phyloP scores from a whole-genome alignment of 1,284 basidiomycete species.

The Ustilago bromivora region DNA sequence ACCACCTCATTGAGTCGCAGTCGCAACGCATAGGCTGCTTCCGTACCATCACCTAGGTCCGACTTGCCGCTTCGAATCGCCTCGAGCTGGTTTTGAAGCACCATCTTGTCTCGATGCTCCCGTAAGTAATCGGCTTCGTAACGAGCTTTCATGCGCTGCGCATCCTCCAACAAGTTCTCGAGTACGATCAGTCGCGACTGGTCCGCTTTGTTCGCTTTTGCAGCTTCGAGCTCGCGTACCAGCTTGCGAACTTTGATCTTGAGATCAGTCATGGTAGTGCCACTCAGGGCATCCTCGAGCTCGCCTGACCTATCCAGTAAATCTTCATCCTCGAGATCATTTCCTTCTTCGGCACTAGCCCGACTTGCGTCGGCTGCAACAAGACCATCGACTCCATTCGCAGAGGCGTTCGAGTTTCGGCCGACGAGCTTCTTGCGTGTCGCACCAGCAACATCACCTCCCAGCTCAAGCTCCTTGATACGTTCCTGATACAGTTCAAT shows the following conservation, averaged over 20 bases:
- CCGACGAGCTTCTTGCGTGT: conserved; percentile 68
- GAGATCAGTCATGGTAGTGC: conserved; percentile 85
- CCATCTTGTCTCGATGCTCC: conserved; percentile 84
- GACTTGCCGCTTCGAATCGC: conserved; percentile 85
- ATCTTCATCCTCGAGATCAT: conserved; percentile 36
- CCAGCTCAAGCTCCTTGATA: conserved; percentile 86
- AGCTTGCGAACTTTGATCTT: conserved; percentile 86
- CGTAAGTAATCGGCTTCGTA: conserved; percentile 90
- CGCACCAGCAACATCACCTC: conserved; percentile 68
- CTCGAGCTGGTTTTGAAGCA: conserved; percentile 84
- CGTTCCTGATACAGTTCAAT: conserved; percentile 90
- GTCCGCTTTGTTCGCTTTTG: conserved; percentile 80
- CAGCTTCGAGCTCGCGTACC: conserved; percentile 82
- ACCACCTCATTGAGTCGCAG: conserved; percentile 88
- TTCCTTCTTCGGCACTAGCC: conserved; percentile 24
- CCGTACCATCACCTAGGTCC: conserved; percentile 82
- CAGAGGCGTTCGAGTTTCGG: conserved; percentile 44
- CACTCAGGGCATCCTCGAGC: conserved; percentile 83
- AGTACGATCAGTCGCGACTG: conserved; percentile 81
- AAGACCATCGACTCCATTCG: conserved; percentile 56
- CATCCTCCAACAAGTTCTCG: conserved; percentile 89
- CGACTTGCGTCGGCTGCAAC: conserved; percentile 43
- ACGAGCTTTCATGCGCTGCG: conserved; percentile 85
- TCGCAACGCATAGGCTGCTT: conserved; percentile 86
- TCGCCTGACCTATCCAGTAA: conserved; percentile 79